Base-by-base conservation (phyloP, 2,329 filamentous ascomycete genomes). In the Diaporthe nobilis region DNA sequence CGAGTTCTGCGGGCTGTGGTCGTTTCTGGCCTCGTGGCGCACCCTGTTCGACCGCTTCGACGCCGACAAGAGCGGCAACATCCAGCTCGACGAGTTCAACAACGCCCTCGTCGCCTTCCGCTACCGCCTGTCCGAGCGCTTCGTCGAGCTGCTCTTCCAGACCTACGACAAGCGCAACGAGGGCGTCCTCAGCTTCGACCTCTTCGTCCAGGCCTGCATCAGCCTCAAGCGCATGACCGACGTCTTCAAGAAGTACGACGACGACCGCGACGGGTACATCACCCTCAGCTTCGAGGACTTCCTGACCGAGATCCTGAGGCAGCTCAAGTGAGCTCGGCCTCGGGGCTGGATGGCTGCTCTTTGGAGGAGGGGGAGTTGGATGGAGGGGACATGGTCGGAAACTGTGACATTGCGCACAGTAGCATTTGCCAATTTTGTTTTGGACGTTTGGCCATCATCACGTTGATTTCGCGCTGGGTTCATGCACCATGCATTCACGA, bases 171-270 rank as follows among this genome's bases (percentile, higher is more conserved):
- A 94, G 88, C 89, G 90, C 77, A 86, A 87, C 79, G 89, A 91
- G 82, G 92, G 93, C 51, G 89, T 90, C 80, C 95, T 95, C 90
- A 94, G 93, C 85, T 99, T 99, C 82, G 97, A 99, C 86, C 86
- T 99, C 71, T 99, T 99, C 82, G 97, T 99, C 77, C 97, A 99
- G 88, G 95, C 95, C 71, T 98, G 97, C 85, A 98, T 99, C 82
- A 95, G 92, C 80, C 88, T 99, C 81, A 98, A 98, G 90, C 91
- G 97, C 80, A 98, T 99, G 96, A 99, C 97, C 76, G 97, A 99
- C 84, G 95, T 98, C 39, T 99, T 99, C 84, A 99, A 99, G 89
- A 96, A 96, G 85, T 99, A 98, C 84, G 97, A 99, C 80, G 94
- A 98, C 81, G 97, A 99, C 84, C 91, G 97, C 57, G 97, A 98